phyloP scores from a whole-genome alignment of 2,329 filamentous ascomycete species.

The Venturia asperata region DNA sequence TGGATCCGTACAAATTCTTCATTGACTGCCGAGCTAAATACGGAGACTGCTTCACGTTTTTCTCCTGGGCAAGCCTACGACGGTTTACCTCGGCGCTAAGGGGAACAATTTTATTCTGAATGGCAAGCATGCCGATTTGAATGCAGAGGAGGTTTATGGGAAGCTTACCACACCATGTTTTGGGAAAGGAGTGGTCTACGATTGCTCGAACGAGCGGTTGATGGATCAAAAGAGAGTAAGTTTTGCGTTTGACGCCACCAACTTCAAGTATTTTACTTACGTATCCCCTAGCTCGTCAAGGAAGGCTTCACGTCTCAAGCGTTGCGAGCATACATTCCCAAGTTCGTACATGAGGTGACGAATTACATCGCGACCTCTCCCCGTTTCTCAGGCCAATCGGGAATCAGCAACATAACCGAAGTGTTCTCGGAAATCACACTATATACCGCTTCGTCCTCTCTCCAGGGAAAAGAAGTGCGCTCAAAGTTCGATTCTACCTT shows the following conservation, averaged over 20 bases:
- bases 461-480: constrained; percentile 72
- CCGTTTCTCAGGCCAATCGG: constrained; percentile 55
- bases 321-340: constrained; percentile 62
- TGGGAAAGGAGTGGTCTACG: constrained; percentile 26
- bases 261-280: constrained; percentile 33
- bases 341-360: constrained; percentile 64
- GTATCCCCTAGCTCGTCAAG: constrained; percentile 39
- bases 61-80: constrained; percentile 46
- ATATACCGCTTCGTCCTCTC: constrained; percentile 73
- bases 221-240: constrained; percentile 28
- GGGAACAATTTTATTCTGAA: constrained; percentile 54
- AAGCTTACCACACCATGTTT: constrained; percentile 33
- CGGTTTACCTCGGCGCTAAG: constrained; percentile 43
- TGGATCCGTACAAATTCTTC: constrained; percentile 69
- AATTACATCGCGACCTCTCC: constrained; percentile 59
- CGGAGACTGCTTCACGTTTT: constrained; percentile 51
- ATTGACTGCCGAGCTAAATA: constrained; percentile 50
- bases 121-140: constrained; percentile 47
- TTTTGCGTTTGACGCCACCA: neutral
- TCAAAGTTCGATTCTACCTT: constrained; percentile 67
- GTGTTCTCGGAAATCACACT: constrained; percentile 75
- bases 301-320: constrained; percentile 62
- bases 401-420: constrained; percentile 59
- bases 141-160: constrained; percentile 49
- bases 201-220: constrained; percentile 27